These are phyloP conservation scores for Mycocentrospora acerina DNA, from an alignment of 2,329 filamentous ascomycete species.

Conservation along the genomic window DNA sequence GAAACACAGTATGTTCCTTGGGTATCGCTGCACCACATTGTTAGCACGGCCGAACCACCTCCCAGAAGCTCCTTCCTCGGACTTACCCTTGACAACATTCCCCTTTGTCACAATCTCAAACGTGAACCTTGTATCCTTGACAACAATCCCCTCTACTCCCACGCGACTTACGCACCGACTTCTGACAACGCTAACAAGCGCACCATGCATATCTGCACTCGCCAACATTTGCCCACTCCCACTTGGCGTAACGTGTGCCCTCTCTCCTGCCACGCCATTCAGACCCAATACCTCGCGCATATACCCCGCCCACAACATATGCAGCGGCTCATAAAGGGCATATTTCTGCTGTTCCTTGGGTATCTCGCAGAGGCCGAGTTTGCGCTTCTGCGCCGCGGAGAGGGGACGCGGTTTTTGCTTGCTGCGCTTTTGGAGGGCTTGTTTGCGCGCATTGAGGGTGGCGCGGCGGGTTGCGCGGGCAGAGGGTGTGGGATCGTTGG, in stretches of 20 bases:
- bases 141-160: conserved; percentile 80
- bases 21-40: conserved; percentile 60
- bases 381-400: conserved; percentile 75
- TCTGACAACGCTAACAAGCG: conserved; percentile 76
- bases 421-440: conserved; percentile 22
- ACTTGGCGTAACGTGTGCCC: conserved; percentile 55
- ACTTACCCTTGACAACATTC: conserved; percentile 67
- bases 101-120: conserved; percentile 79
- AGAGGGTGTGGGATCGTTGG: conserved; percentile 67
- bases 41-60: conserved; percentile 4
- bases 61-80: conserved; percentile 1
- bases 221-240: conserved; percentile 72
- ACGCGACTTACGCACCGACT: conserved; percentile 81
- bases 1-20: conserved; percentile 87
- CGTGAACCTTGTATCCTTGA: conserved; percentile 82
- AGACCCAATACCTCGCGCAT: conserved; percentile 76
- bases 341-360: conserved; percentile 70
- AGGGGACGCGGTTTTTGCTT: conserved; percentile 66
- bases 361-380: conserved; percentile 72
- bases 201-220: conserved; percentile 89
- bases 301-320: conserved; percentile 81
- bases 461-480: conserved; percentile 47
- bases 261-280: conserved; percentile 42
- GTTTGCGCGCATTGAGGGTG: conserved; percentile 52
- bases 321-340: conserved; percentile 73